A percentile compares a stretch with the other conserved stretches of the same genome.
Conservation (phyloP, 2,329 filamentous ascomycete genomes). For the Fusarium solani-melongenae region DNA sequence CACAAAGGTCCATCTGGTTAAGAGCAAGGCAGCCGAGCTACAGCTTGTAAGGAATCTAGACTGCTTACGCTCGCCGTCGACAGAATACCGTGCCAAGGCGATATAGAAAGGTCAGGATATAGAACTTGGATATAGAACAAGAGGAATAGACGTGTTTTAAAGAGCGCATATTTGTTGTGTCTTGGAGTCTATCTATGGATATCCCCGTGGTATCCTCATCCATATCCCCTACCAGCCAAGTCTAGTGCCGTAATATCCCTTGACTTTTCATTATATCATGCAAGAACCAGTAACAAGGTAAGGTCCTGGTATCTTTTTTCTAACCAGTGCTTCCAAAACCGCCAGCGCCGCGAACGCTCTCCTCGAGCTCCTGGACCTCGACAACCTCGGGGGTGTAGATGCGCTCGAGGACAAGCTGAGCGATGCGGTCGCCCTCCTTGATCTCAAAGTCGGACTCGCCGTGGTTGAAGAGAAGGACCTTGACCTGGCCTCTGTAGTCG, state of each 20-base stretch:
- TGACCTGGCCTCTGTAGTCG: slow-evolving; percentile 94
- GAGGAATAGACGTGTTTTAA: slow-evolving; percentile 31
- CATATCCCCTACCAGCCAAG: neutral
- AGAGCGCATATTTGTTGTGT: slow-evolving; percentile 5
- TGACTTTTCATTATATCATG: slow-evolving; percentile 27
- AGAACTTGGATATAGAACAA: slow-evolving; percentile 9
- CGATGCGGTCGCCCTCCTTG: slow-evolving; percentile 88
- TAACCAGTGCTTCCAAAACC: slow-evolving; percentile 90
- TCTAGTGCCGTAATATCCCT: slow-evolving; percentile 10
- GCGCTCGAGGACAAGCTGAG: slow-evolving; percentile 92
- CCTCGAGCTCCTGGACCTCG: slow-evolving; percentile 89
- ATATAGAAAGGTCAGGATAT: slow-evolving; percentile 48
- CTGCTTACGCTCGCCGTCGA: slow-evolving; percentile 73
- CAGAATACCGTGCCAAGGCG: slow-evolving; percentile 70
- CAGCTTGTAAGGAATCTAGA: slow-evolving; percentile 80
- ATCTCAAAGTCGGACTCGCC: slow-evolving; percentile 83
- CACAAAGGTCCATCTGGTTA: slow-evolving; percentile 72
- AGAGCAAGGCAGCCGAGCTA: slow-evolving; percentile 89
- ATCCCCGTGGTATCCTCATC: neutral
- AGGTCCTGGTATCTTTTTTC: neutral
- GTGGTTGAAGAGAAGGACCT: slow-evolving; percentile 95
- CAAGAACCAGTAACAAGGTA: neutral
- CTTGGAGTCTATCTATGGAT: neutral
- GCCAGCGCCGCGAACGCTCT: slow-evolving; percentile 89
- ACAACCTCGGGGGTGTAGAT: slow-evolving; percentile 93